Conservation (phyloP, 768 basidiomycete species). For the Mycena galopus region DNA sequence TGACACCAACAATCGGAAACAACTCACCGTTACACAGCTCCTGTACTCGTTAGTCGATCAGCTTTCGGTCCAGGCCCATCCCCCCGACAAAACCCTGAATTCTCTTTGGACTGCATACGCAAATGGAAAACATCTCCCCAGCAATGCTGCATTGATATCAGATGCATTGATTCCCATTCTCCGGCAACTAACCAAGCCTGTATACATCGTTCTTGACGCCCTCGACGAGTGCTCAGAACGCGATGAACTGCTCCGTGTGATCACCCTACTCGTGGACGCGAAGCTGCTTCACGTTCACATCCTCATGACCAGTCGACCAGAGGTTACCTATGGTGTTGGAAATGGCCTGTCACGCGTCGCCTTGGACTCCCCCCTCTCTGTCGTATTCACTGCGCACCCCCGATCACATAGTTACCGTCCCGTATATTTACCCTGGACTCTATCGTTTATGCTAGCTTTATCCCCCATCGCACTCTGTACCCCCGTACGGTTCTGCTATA, state of each 20-base stretch:
- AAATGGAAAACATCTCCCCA: background rate
- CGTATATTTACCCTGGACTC: no score
- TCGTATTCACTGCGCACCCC: no score
- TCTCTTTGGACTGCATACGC: background rate
- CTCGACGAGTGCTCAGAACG: background rate
- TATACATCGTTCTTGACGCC: background rate
- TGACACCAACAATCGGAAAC: background rate
- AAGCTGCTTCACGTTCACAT: background rate
- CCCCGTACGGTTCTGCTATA: no score
- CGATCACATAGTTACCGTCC: no score
- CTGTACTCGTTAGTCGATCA: background rate
- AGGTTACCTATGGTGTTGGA: background rate
- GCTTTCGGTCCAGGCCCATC: background rate
- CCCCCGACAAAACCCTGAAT: background rate
- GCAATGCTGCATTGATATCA: background rate
- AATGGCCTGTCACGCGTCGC: no score
- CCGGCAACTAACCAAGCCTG: background rate
- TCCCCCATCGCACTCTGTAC: no score
- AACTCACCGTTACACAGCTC: background rate
- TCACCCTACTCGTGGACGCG: background rate
- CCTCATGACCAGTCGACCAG: background rate
- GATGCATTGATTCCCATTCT: background rate
- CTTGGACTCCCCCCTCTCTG: no score
- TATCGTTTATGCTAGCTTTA: no score
- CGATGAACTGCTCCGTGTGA: background rate